phyloP scores from a whole-genome alignment of 2,329 filamentous ascomycete species.

The Chrysoporthe cubensis region DNA sequence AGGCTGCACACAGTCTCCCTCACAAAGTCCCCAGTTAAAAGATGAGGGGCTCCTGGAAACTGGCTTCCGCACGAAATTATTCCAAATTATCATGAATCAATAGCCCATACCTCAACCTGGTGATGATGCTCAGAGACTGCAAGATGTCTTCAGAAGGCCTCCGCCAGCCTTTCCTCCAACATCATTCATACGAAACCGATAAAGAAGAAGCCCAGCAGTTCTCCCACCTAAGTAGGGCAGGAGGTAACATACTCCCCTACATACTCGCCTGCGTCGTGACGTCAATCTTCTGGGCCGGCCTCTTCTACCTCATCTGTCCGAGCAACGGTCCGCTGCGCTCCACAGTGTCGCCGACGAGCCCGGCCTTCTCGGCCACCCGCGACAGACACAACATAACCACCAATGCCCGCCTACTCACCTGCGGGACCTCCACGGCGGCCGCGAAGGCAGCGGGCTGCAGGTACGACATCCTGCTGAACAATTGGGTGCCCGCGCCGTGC shows the following conservation, averaged over 20 bases:
- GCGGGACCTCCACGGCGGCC: conserved; percentile 31
- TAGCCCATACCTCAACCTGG: background rate
- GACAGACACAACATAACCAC: conserved; percentile 32
- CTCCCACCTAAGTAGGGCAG: conserved; percentile 12
- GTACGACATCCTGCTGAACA: conserved; percentile 35
- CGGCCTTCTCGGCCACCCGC: background rate
- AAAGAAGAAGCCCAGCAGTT: conserved; percentile 25
- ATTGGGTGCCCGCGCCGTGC: conserved; percentile 33
- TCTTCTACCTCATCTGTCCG: conserved; percentile 28
- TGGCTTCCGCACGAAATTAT: background rate
- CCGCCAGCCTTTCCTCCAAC: conserved; percentile 28
- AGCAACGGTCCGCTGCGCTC: background rate
- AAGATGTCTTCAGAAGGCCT: conserved; percentile 11
- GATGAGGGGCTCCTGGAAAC: background rate
- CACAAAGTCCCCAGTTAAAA: background rate
- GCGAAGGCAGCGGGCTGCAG: conserved; percentile 31
- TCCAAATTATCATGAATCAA: background rate
- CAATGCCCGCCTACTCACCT: conserved; percentile 28
- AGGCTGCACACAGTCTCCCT: background rate
- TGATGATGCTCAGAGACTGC: background rate
- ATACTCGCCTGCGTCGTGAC: conserved; percentile 31
- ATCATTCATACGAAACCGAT: conserved; percentile 30
- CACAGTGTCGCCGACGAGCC: conserved; percentile 1
- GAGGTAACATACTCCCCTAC: conserved; percentile 27
- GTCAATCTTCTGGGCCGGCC: conserved; percentile 32